These are phyloP conservation scores for Colletotrichum lindemuthianum DNA, from an alignment of 2,329 filamentous ascomycete species.

Conservation along the genomic window DNA sequence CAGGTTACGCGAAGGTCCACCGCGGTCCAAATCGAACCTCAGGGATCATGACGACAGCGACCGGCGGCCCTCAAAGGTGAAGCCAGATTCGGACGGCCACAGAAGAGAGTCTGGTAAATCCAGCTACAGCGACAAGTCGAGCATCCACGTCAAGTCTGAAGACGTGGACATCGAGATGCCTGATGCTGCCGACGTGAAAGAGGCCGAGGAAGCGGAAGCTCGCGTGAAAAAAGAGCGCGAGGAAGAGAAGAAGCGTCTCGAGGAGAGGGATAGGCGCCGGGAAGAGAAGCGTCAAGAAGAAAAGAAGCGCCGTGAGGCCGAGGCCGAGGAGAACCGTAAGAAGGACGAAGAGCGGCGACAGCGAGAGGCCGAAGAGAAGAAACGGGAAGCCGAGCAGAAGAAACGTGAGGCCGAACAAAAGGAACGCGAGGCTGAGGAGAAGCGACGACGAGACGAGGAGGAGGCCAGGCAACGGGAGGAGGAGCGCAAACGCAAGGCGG, in stretches of 20 bases:
- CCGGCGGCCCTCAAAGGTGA: constrained; percentile 44
- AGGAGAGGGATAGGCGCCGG: constrained; percentile 40
- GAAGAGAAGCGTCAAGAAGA: constrained; percentile 38
- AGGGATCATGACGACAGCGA: constrained; percentile 56
- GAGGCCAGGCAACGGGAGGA: constrained; percentile 45
- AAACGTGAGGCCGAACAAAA: constrained; percentile 43
- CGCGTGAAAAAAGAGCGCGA: constrained; percentile 49
- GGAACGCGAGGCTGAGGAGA: constrained; percentile 50
- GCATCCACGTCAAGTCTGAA: constrained; percentile 67
- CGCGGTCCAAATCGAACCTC: constrained; percentile 44
- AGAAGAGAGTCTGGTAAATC: constrained; percentile 55
- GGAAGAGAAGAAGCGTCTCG: constrained; percentile 46
- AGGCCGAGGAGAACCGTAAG: constrained; percentile 45
- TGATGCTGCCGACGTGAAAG: constrained; percentile 52
- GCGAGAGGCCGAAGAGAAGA: constrained; percentile 35
- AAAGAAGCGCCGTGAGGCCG: constrained; percentile 45
- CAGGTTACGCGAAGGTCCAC: constrained; percentile 24
- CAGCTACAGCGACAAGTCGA: constrained; percentile 55
- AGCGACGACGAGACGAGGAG: constrained; percentile 44
- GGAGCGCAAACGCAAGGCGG: constrained; percentile 41
- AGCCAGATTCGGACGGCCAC: constrained; percentile 49
- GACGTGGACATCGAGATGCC: constrained; percentile 67
- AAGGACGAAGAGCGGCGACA: constrained; percentile 37
- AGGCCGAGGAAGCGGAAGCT: constrained; percentile 42
- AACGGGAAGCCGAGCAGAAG: constrained; percentile 36